Base-by-base conservation (phyloP, 768 basidiomycete species). In the Leucocoprinus birnbaumii region DNA sequence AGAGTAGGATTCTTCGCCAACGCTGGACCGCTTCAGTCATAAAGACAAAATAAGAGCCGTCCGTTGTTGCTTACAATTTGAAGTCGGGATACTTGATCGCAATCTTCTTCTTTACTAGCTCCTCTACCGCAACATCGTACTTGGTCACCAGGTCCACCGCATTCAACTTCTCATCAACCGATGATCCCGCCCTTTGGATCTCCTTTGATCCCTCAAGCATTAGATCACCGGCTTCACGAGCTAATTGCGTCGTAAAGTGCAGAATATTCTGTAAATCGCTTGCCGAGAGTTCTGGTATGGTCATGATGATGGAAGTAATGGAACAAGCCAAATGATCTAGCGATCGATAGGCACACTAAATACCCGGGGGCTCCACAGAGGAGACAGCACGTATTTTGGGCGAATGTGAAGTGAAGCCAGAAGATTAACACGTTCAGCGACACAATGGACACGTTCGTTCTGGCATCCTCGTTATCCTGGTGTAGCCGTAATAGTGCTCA, bases 141-240 rank as follows among this genome's bases (percentile, higher is more conserved):
- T 95, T 89, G 0, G 95, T 98, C 22, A 98, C 95, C 27, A 98
- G 76, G 71, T 97, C 95, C 19, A 94, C 93, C 2, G 93, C 83
- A 65, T 95, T 97, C 72, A 91, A 92, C 81, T 97, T 98, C 75
- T 90, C 87, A 58, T 80, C 81, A 34, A 89, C 75, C 62, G 79
- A 74, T 9, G 68, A 68, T 1, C 75, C 65, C 2, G 68, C 74
- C 11, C 71, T 73, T 64, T 80, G 84, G 65, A 91, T 94, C 53
- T 79, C 92, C 58, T 80, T 79, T 19, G 84, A 91, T 55, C 90
- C 91, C 64, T 87, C 80, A 1, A 89, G 74, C 51, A 94, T 94
- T 55, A 93, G 71, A 3, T 73, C 77, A 6, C 94, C 91, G 0
- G 93, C 92, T 42, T 77, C 75, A 25, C 80, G 81, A 2, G 92